Evolutionary conservation across 768 basidiomycete species (phyloP), one percentile per base, ranked within the genome.

Genomic region (Trametes maxima): DNA sequence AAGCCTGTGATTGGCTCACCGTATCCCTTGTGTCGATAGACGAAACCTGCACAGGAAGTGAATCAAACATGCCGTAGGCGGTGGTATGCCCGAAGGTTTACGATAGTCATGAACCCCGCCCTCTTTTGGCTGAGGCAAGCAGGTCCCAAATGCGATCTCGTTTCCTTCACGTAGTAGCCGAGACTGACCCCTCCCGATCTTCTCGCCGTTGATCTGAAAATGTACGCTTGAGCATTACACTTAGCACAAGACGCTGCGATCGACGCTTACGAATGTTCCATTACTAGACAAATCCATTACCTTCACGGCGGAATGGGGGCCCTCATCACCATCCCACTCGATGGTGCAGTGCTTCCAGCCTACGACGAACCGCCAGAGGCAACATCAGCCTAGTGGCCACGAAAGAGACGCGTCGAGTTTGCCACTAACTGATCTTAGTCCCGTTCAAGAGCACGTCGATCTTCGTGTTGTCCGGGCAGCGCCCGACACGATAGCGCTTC

Each of bases 101-200:
- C 92, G 86, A 70, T 89, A 92, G 70, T 94, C 93, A 66, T 92
- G 90, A 28, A 75, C 44, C 69, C 71, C 56, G 11, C 43, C 76
- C 24, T 66, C 80, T 45, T 76, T 74, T 47, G 70, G 72, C 67
- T 81, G 85, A 22, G 79, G 78, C 14, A 44, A 42, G 28, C 16
- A 12, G 12, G 82, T 82, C 2, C 95, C 95, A 64, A 97, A 89
- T 7, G 89, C 87, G 65, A 98, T 82, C 72, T 94, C 92, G 70
- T 90, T 90, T 5, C 95, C 94, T 60, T 92, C 85, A 11, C 78
- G 80, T 43, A 95, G 76, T 44, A 90, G 76, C 21, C 79, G 75
- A 50, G 80, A 78, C 7, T 76, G 72, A 28, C 77, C 78, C 63
- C 79, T 84, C 25, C 82, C 85, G 51, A 95, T 79, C 69, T 82